These are phyloP conservation scores for Pelomyxa schiedti DNA, from an alignment of 78 protist genomes.

Conservation along the genomic window DNA sequence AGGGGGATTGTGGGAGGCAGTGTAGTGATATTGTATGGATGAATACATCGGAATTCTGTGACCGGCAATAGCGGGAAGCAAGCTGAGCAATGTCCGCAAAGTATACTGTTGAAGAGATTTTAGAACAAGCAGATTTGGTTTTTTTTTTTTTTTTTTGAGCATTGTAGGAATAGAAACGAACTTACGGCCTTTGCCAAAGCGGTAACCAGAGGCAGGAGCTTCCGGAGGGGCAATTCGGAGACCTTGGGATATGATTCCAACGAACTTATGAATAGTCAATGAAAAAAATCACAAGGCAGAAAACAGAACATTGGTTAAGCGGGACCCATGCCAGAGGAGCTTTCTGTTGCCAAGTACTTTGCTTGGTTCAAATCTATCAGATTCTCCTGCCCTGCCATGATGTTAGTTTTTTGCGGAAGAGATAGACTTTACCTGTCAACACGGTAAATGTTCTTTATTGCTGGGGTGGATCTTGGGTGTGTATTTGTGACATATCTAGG, in stretches of 20 bases:
- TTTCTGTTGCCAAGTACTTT: background rate
- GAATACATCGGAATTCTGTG: constrained; percentile 18
- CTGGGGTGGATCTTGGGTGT: constrained; percentile 20
- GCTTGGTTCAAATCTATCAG: constrained; percentile 6
- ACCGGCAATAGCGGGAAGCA: constrained; percentile 42
- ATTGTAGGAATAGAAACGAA: no score
- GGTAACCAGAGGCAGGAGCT: constrained; percentile 73
- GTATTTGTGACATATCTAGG: constrained; percentile 23
- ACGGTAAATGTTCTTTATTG: constrained; percentile 17
- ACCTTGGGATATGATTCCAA: constrained; percentile 70
- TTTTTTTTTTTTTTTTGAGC: no score
- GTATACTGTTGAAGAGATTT: constrained; percentile 1
- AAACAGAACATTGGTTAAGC: constrained; percentile 42
- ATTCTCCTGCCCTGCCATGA: constrained; percentile 55
- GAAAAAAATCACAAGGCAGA: background rate
- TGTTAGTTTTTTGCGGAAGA: no score
- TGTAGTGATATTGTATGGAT: no score
- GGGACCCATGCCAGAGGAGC: constrained; percentile 77
- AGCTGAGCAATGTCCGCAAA: constrained; percentile 49
- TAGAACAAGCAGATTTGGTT: background rate
- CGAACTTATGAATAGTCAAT: constrained; percentile 36
- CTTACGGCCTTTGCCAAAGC: constrained; percentile 65
- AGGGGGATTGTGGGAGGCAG: constrained; percentile 13
- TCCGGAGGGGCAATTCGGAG: constrained; percentile 79
- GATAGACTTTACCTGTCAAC: no score